phyloP scores from a whole-genome alignment of 352 stramenopile genomes.

The Phytophthora crassamura region DNA sequence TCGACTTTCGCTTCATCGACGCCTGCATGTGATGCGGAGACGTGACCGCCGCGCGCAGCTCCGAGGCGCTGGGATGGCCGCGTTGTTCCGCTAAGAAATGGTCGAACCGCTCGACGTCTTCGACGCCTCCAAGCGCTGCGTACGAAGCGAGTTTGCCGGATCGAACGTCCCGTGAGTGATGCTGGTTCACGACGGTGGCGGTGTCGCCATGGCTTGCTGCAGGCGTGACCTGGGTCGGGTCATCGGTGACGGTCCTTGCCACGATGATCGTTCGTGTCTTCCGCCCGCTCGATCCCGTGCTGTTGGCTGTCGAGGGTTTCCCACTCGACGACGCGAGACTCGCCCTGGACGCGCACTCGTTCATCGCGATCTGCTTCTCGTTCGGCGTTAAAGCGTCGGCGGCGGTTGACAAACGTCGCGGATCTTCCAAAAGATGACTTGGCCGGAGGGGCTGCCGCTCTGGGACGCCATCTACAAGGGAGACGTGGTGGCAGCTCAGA shows the following conservation, averaged over 20 bases:
- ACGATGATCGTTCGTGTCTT: slow-evolving; percentile 68
- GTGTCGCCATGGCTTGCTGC: slow-evolving; percentile 9
- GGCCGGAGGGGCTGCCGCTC: slow-evolving; percentile 55
- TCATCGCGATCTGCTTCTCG: slow-evolving; percentile 37
- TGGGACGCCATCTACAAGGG: slow-evolving; percentile 71
- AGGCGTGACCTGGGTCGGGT: slow-evolving; percentile 2
- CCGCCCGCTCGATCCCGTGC: slow-evolving; percentile 13
- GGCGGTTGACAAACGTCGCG: slow-evolving; percentile 31
- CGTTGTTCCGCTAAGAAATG: slow-evolving; percentile 61
- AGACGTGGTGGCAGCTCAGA: slow-evolving; percentile 44
- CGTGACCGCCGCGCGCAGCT: slow-evolving; percentile 26
- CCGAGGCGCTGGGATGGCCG: slow-evolving; percentile 32
- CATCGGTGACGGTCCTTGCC: slow-evolving; percentile 44
- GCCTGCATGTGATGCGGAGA: slow-evolving; percentile 36
- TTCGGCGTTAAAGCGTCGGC: slow-evolving; percentile 16
- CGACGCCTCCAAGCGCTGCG: slow-evolving; percentile 59
- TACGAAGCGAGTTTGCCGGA: slow-evolving; percentile 63
- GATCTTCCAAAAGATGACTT: slow-evolving; percentile 32
- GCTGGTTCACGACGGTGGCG: slow-evolving; percentile 15
- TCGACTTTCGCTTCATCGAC: slow-evolving; percentile 52
- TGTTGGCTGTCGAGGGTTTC: slow-evolving; percentile 49
- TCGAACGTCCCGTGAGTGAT: slow-evolving; percentile 36
- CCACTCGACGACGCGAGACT: slow-evolving; percentile 36
- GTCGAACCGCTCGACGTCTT: slow-evolving; percentile 70
- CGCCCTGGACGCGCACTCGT: slow-evolving; percentile 49